Evolutionary conservation across 345 rosid species (phyloP), one percentile per base, ranked within the genome.

Genomic region (Eucalyptus polybractea): DNA sequence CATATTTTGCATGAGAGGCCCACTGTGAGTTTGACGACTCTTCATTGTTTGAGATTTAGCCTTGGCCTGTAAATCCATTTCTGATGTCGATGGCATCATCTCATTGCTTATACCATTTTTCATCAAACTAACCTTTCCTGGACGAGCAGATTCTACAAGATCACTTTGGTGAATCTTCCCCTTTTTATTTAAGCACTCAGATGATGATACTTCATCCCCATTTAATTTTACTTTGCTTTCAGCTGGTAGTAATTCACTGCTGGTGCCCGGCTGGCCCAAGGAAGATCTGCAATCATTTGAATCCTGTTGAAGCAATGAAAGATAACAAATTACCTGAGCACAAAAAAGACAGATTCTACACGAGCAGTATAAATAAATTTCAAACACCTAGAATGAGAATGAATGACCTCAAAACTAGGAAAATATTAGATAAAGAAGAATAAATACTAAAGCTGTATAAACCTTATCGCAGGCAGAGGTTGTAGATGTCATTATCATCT

Each of bases 21-120:
- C 99, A 88, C 99, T 97, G 89, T 93, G 98, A 90, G 94, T 96
- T 92, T 96, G 97, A 88, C 96, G 97, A 93, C 90, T 44, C 93
- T 95, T 96, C 65, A 87, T 90, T 62, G 91, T 87, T 29, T 60
- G 89, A 67, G 86, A 21, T 90, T 94, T 96, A 90, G 89, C 86
- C 92, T 94, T 95, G 89, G 94, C 76, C 88, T 92, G 93, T 11
- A 89, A 25, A 29, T 94, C 95, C 65, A 89, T 93, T 88, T 97
- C 98, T 87, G 95, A 92, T 62, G 92, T 92, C 29, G 96, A 93
- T 89, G 93, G 87, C 80, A 85, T 89, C 86, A 90, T 91, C 86
- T 96, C 97, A 88, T 92, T 67, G 92, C 90, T 90, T 86, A 93
- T 90, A 13, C 94, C 94, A 91, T 90, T 92, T 89, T 92, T 95